Base-by-base conservation (phyloP, 768 basidiomycete genomes). In the Xerocomellus intermedius region DNA sequence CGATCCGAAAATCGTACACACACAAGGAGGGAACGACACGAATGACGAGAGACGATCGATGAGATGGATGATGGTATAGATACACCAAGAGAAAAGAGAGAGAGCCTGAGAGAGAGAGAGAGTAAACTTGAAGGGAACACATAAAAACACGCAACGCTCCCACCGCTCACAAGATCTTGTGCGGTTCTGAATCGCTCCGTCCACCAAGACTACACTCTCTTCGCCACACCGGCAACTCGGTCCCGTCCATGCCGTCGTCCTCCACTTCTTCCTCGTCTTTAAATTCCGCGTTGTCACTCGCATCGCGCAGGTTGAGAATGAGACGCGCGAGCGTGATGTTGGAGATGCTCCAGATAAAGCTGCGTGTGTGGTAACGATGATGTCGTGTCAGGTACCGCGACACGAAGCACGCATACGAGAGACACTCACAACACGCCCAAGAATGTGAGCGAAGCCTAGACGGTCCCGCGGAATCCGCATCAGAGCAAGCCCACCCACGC, bases 261-360 rank as follows among this genome's bases (percentile, higher is more conserved):
- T 39, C 42, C 13, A 26, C 8, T 1, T 39, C 51, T 0, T 4
- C 36, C 8, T 50, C 49, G 1, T 17, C 21, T 6, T 22, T 30
- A 13, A 9, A 21, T 21, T 13, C 16, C 2, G 10, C 9, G 4
- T 28, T 16, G 19, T 47, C 17, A 14, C 7, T 10, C 22, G 24
- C 17, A 1, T 39, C 10, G 21, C 75, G 67, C 19, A 74, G 48
- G 37, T 74, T 68, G 30, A 76, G 39, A 37, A 75, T 67, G 24
- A 76, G 68, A 30, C 64, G 64, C 1, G 75, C 58, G 2, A 73
- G 62, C 16, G 68, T 68, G 5, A 72, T 56, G 28, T 73, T 74
- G 37, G 64, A 62, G 21, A 67, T 42, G 33, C 73, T 69, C 75
- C 75, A 76, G 10, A 72, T 48, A 55, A 74, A 68, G 53, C 75